A percentile compares a stretch with the other conserved stretches of the same genome.
These are phyloP conservation scores for Paecilomyces fulvus DNA, from an alignment of 2,329 filamentous ascomycete species.

Conservation along the genomic window DNA sequence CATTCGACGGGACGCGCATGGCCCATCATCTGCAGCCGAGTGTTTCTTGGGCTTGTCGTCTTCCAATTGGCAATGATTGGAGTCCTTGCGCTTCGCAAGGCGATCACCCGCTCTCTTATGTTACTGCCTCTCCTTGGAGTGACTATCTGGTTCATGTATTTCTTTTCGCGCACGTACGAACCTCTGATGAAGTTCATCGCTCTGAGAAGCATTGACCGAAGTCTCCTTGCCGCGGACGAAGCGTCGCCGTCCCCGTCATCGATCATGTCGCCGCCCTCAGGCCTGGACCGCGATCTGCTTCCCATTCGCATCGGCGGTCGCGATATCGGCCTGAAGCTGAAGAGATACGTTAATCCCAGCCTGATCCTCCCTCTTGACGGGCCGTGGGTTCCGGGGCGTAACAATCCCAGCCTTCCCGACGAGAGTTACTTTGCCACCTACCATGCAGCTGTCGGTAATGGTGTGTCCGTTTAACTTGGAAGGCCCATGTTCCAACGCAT, in stretches of 20 bases:
- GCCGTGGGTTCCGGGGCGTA: conserved; percentile 33
- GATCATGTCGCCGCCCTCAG: conserved; percentile 32
- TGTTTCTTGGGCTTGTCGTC: conserved; percentile 75
- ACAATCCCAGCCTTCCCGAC: not conserved
- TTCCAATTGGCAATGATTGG: conserved; percentile 90
- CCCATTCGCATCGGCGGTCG: conserved; percentile 33
- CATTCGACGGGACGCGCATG: conserved; percentile 89
- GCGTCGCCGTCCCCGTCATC: conserved; percentile 28
- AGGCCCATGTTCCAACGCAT: not conserved
- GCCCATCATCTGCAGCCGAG: conserved; percentile 91
- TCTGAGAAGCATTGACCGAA: conserved; percentile 68
- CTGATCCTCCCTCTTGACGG: conserved; percentile 36
- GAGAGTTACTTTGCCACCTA: not conserved
- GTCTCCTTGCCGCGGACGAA: conserved; percentile 41
- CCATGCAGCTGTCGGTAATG: not conserved
- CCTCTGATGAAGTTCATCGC: conserved; percentile 91
- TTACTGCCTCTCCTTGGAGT: conserved; percentile 68
- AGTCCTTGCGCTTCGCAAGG: conserved; percentile 65
- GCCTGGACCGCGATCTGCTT: conserved; percentile 36
- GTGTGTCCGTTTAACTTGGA: not conserved
- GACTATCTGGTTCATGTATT: conserved; percentile 84
- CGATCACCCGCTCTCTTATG: conserved; percentile 63
- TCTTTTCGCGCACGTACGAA: conserved; percentile 71
- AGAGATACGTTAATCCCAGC: conserved; percentile 41
- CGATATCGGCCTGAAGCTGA: conserved; percentile 31